Percentiles rank a stretch among this genome's conserved stretches.
Conservation (phyloP, 257 asterid genomes). For the Ocimum tenuiflorum region DNA sequence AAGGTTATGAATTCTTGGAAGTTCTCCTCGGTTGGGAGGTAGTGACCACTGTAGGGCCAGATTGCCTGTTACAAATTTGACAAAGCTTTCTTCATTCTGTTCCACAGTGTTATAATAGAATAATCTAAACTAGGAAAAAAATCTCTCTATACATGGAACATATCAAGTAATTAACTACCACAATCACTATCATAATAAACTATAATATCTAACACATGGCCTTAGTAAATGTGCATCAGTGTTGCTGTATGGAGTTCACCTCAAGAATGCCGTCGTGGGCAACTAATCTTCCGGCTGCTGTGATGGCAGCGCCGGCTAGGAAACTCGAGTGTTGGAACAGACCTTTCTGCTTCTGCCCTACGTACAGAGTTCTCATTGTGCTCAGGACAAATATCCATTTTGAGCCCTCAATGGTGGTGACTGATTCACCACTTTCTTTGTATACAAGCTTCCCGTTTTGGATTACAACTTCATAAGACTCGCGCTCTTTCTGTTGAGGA, state of each 20-base stretch:
- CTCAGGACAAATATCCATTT: neutral
- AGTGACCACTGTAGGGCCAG: constrained; percentile 80
- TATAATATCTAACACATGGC: too few relatives aligned
- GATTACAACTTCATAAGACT: neutral
- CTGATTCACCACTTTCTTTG: neutral
- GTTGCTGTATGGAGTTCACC: too few relatives aligned
- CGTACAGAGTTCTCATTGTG: neutral
- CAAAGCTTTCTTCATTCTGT: too few relatives aligned
- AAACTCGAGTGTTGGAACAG: constrained; percentile 75
- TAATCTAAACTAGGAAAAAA: too few relatives aligned
- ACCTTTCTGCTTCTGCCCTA: constrained; percentile 42
- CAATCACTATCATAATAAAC: too few relatives aligned
- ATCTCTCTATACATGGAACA: too few relatives aligned
- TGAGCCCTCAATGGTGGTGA: neutral
- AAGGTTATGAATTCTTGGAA: constrained; percentile 47
- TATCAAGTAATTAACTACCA: too few relatives aligned
- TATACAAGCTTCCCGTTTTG: neutral
- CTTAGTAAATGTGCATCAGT: too few relatives aligned
- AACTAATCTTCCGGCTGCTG: too few relatives aligned
- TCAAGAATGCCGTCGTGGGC: too few relatives aligned
- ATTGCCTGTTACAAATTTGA: too few relatives aligned
- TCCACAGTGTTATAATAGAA: too few relatives aligned
- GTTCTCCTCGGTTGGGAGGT: constrained; percentile 65
- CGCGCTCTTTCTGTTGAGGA: neutral
- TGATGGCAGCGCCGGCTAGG: constrained; percentile 66